Percentiles rank a stretch among this genome's conserved stretches.
Conservation (phyloP, 2,329 filamentous ascomycete genomes). For the Macrophomina tecta region DNA sequence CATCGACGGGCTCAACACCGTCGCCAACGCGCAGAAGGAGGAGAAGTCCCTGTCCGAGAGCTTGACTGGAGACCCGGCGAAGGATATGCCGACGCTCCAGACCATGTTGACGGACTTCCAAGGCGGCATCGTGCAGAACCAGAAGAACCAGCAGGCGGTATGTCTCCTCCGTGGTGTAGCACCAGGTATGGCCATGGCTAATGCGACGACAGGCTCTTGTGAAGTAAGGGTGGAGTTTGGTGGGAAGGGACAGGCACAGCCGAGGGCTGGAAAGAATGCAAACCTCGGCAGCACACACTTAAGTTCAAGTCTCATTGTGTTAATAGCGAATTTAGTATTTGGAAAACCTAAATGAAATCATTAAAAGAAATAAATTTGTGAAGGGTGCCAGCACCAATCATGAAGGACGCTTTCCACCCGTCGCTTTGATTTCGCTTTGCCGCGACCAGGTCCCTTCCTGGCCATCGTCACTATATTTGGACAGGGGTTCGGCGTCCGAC, state of each 20-base stretch:
- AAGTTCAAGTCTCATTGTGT: too few relatives aligned
- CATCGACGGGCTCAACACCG: not conserved
- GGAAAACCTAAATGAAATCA: not conserved
- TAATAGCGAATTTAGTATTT: not conserved
- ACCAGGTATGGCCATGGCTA: not conserved
- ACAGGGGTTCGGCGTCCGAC: not conserved
- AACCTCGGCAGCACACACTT: too few relatives aligned
- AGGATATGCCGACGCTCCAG: not conserved
- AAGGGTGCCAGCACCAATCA: not conserved
- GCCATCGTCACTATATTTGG: not conserved
- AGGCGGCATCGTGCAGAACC: conserved; percentile 16
- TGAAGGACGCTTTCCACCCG: not conserved
- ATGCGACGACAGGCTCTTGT: not conserved
- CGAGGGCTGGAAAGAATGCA: too few relatives aligned
- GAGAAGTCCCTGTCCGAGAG: conserved; percentile 7
- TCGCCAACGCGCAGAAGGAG: conserved; percentile 9
- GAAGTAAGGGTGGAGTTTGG: not conserved
- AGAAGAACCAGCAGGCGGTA: conserved; percentile 15
- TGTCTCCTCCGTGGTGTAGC: not conserved
- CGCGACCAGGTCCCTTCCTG: not conserved
- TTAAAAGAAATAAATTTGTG: not conserved
- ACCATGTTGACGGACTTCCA: conserved; percentile 4
- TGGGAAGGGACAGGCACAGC: too few relatives aligned
- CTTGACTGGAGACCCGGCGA: conserved; percentile 2
- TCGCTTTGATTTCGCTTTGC: not conserved